Conservation (phyloP, 139 green algal species). For the Mesostigma viride region DNA sequence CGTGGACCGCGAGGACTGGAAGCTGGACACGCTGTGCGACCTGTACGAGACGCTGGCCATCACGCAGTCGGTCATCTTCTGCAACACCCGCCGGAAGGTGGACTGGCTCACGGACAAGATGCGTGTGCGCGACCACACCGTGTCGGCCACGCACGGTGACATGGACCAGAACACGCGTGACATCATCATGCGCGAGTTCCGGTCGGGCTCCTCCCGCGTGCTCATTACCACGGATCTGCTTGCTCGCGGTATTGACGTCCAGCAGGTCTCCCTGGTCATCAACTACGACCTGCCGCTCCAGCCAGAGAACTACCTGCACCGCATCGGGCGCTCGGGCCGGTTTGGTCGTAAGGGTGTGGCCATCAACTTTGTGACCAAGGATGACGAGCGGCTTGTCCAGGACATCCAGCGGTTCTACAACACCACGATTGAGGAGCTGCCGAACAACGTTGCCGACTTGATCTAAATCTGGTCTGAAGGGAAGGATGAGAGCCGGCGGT, state of each 20-base stretch:
- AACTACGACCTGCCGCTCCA: constrained; percentile 99
- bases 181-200: constrained; percentile 99
- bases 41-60: constrained; percentile 99
- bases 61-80: constrained; percentile 98
- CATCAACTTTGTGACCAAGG: constrained; percentile 98
- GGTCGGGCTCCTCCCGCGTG: constrained; percentile 93
- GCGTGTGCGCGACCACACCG: constrained; percentile 94
- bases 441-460: constrained; percentile 89
- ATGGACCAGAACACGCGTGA: constrained; percentile 99
- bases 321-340: constrained; percentile 82
- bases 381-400: constrained; percentile 86
- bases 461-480: too few relatives aligned
- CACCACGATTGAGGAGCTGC: constrained; percentile 96
- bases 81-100: constrained; percentile 98
- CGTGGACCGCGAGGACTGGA: constrained; percentile 95
- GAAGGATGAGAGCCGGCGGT: too few relatives aligned
- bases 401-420: constrained; percentile 99
- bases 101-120: constrained; percentile 99
- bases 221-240: constrained; percentile 99
- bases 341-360: constrained; percentile 97
- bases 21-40: constrained; percentile 98
- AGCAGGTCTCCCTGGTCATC: constrained; percentile 97
- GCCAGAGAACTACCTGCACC: constrained; percentile 99
- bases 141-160: constrained; percentile 97
- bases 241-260: constrained; percentile 96